Evolutionary conservation across 129 eudicot genomes (phyloP).

Genomic region (Helichrysum umbraculigerum): DNA sequence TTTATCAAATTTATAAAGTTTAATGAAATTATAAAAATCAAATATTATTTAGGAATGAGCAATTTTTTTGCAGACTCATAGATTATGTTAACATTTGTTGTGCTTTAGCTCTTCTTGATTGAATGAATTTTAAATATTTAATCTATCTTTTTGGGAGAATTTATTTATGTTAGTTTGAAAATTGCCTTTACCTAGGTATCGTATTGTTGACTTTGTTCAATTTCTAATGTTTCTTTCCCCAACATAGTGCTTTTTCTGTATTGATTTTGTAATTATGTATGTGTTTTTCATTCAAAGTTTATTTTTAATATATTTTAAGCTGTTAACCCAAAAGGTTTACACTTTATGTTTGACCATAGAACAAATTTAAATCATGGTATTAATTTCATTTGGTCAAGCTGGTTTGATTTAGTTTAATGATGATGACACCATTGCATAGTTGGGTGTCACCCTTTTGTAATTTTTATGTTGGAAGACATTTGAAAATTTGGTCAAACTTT

Average conservation of each 20-base stretch:
- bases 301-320: background rate
- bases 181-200: conserved; percentile 32
- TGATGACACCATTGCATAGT: conserved; percentile 8
- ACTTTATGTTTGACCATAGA: conserved; percentile 2
- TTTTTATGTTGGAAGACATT: background rate
- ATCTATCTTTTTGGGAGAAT: conserved; percentile 10
- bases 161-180: conserved; percentile 27
- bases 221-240: conserved; percentile 23
- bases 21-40: background rate
- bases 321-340: background rate
- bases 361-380: background rate
- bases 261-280: conserved; percentile 19
- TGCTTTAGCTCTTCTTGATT: conserved; percentile 11
- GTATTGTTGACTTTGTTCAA: conserved; percentile 31
- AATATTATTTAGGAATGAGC: background rate
- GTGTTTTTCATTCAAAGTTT: background rate
- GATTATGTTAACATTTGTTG: conserved; percentile 8
- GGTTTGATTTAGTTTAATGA: background rate
- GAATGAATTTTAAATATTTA: conserved; percentile 9
- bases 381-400: background rate
- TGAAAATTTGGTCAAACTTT: conserved; percentile 13
- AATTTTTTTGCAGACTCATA: background rate
- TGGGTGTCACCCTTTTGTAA: conserved; percentile 4
- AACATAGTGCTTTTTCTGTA: conserved; percentile 23
- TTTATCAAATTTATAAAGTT: background rate